Evolutionary conservation across 2,329 filamentous ascomycete species (phyloP).

Genomic region (Botrytis elliptica): DNA sequence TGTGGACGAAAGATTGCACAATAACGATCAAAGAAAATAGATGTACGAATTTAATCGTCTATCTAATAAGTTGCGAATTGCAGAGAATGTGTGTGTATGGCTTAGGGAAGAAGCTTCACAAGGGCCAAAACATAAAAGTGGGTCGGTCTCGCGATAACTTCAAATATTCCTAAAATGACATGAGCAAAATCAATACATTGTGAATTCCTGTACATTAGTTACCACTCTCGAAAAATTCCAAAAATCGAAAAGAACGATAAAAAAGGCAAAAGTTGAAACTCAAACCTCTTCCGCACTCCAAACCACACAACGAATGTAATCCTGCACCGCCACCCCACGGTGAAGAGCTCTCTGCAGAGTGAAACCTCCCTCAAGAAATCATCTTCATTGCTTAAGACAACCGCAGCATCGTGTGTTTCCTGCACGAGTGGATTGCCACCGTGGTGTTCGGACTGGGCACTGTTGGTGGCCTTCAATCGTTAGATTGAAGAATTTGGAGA

Average conservation of each 20-base stretch:
- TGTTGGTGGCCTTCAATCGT: slow-evolving; percentile 41
- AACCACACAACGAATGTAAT: slow-evolving; percentile 62
- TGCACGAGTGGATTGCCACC: slow-evolving; percentile 64
- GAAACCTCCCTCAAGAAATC: slow-evolving; percentile 67
- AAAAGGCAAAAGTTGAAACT: slow-evolving; percentile 31
- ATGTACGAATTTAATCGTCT: not conserved
- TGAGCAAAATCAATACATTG: not conserved
- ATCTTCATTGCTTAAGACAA: slow-evolving; percentile 67
- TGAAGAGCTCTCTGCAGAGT: slow-evolving; percentile 71
- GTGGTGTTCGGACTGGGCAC: slow-evolving; percentile 68
- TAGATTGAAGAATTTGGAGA: slow-evolving; percentile 12
- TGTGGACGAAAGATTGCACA: not conserved
- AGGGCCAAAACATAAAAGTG: not conserved
- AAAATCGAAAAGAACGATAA: slow-evolving; percentile 1
- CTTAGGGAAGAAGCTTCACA: not conserved
- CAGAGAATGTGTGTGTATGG: not conserved
- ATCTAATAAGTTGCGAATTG: not conserved
- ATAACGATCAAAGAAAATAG: fast-evolving
- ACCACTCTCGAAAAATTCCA: not conserved
- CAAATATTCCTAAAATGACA: not conserved
- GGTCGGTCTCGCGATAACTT: not conserved
- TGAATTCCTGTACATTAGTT: not conserved
- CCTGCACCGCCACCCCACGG: slow-evolving; percentile 67
- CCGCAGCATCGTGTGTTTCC: slow-evolving; percentile 65
- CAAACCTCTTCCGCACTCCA: slow-evolving; percentile 45